Base-by-base conservation (phyloP, 495 filamentous ascomycete species). In the Neurospora tetraspora region DNA sequence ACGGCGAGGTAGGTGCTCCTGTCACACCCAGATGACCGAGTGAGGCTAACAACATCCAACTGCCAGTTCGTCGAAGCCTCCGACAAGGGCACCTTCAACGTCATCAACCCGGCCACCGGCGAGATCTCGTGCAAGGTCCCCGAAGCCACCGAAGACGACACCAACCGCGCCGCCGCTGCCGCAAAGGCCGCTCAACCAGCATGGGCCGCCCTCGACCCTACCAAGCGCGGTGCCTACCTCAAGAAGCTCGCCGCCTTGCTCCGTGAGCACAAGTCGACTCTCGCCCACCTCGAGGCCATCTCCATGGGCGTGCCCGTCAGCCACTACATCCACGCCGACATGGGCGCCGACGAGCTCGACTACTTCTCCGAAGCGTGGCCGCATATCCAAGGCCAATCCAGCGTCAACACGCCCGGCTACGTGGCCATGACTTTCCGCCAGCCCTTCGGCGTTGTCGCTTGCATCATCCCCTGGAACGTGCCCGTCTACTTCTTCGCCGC, bases 381-480 rank as follows among this genome's bases (percentile, higher is more conserved):
- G 9, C 70, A 68, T 0, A 77, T 81, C 69, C 80, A 81, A 72
- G 95, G 95, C 53, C 92, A 96, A 80, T 91, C 92, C n/a, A 95
- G 97, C 77, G 87, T 93, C 77, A 93, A 92, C 71, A 89, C 86
- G 5, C 89, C 89, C 5, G 82, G 84, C n/a, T 95, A 97, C 81
- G 87, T 98, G 71, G 93, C 91, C 69, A 96, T 97, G 76, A 97
- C 94, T 5, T 85, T 97, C 39, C 90, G 92, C 65, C 91, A 98
- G 79, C 95, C 95, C 1, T 85, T 96, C 72, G 94, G 95, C 71
- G 95, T 98, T 3, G 94, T 93, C 70, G 94, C 89, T 10, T 91
- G 95, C 81, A 97, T 97, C 77, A 96, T 97, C 71, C 93, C 93
- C 27, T 97, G 93, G 94, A 96, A 97, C 74, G 95, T 90, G 72